Evolutionary conservation across 345 rosid genomes (phyloP).

Genomic region (Erysimum cheiranthoides): DNA sequence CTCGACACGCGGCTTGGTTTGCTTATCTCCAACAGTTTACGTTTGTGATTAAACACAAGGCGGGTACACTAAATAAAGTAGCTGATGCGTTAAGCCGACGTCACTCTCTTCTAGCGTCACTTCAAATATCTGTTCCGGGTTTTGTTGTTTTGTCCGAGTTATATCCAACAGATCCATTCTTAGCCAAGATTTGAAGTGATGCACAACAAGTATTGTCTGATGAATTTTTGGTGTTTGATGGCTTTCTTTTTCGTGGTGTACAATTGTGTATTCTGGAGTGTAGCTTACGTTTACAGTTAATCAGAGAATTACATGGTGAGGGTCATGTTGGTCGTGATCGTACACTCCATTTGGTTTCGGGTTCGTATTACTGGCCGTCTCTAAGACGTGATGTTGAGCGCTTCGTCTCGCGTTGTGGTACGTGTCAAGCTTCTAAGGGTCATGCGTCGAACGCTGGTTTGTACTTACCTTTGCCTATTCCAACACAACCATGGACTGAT

Average conservation of each 20-base stretch:
- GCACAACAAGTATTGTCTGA: too few relatives aligned
- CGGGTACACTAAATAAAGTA: not conserved
- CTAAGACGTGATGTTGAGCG: not conserved
- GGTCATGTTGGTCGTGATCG: slow-evolving; percentile 14
- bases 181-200: too few relatives aligned
- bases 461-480: not conserved
- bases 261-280: not conserved
- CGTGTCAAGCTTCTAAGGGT: not conserved
- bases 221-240: not conserved
- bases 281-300: not conserved
- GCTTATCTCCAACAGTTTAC: not conserved
- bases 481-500: not conserved
- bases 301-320: not conserved
- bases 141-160: too few relatives aligned
- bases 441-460: not conserved
- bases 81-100: not conserved
- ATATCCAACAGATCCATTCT: too few relatives aligned
- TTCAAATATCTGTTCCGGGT: too few relatives aligned
- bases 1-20: not conserved
- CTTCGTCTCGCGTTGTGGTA: not conserved
- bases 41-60: too few relatives aligned
- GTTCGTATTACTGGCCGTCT: not conserved
- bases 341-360: not conserved
- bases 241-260: not conserved
- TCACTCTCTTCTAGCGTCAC: not conserved